Evolutionary conservation across 495 filamentous ascomycete species (phyloP).

Genomic region (Tuber indicum): DNA sequence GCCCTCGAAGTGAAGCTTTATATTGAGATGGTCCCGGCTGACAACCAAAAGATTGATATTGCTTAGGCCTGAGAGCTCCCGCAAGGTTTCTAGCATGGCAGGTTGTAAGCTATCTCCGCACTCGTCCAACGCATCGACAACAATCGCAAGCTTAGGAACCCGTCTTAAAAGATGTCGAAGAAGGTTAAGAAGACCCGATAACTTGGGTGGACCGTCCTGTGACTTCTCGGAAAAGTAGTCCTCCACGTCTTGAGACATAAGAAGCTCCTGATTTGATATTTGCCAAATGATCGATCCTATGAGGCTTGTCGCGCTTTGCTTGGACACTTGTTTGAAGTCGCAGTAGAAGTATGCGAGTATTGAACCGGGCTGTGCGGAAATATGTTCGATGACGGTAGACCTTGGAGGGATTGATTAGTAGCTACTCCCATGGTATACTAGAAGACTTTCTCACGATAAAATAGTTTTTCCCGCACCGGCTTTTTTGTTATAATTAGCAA

Average conservation of each 20-base stretch:
- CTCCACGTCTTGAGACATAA: neutral
- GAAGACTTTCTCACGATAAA: slow-evolving; percentile 30
- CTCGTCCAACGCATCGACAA: slow-evolving; percentile 23
- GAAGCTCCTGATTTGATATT: slow-evolving; percentile 17
- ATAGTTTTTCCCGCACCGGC: slow-evolving; percentile 43
- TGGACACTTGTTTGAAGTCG: slow-evolving; percentile 39
- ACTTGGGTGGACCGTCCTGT: neutral
- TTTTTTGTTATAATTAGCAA: slow-evolving; percentile 7
- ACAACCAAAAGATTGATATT: slow-evolving; percentile 10
- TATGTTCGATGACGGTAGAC: slow-evolving; percentile 17
- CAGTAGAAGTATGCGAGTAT: slow-evolving; percentile 42
- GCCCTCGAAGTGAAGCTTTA: slow-evolving; percentile 8
- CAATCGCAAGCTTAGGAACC: slow-evolving; percentile 11
- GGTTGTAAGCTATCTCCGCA: slow-evolving; percentile 1
- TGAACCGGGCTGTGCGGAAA: slow-evolving; percentile 7
- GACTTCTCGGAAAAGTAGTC: neutral
- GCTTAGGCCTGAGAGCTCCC: neutral
- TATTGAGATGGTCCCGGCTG: slow-evolving; percentile 17
- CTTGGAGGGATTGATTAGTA: slow-evolving; percentile 2
- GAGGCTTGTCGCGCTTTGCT: slow-evolving; percentile 32
- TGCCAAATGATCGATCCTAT: slow-evolving; percentile 34
- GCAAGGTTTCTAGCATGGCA: slow-evolving; percentile 1
- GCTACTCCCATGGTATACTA: neutral
- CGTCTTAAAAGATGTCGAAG: neutral
- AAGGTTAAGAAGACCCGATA: neutral